These are phyloP conservation scores for Phyllosticta citriasiana DNA, from an alignment of 2,329 filamentous ascomycete species.

Conservation along the genomic window DNA sequence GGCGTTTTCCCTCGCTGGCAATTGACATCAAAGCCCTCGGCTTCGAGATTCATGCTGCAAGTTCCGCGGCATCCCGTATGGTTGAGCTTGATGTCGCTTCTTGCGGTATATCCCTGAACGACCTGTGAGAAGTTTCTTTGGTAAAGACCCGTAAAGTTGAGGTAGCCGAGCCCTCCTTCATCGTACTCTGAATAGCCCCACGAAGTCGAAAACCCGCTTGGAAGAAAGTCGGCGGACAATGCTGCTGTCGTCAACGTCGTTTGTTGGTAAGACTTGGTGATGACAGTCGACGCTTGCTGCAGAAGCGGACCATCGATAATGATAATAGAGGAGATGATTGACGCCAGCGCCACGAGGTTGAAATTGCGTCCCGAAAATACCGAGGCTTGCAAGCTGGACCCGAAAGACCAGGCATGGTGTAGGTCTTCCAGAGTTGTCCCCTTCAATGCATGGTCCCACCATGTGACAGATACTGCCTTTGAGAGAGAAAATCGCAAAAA, in stretches of 20 bases:
- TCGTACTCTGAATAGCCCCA: neutral
- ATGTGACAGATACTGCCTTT: neutral
- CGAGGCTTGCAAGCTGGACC: neutral
- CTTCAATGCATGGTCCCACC: neutral
- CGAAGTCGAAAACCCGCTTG: neutral
- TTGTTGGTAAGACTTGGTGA: neutral
- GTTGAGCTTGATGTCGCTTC: neutral
- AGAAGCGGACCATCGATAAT: neutral
- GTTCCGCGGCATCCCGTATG: neutral
- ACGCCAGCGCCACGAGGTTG: neutral
- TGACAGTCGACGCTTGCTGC: neutral
- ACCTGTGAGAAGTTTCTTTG: neutral
- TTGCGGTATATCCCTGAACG: neutral
- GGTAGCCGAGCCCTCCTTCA: neutral
- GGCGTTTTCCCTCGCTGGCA: neutral
- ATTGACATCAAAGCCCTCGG: neutral
- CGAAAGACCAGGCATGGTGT: neutral
- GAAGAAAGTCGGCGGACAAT: neutral
- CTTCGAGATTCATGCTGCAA: neutral
- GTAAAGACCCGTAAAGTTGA: neutral
- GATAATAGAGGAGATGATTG: neutral
- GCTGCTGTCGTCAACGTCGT: neutral
- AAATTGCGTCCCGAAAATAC: neutral
- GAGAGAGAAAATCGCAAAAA: neutral
- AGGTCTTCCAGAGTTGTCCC: neutral